These are phyloP conservation scores for Xylariaceae sp. DNA, from an alignment of 2,329 filamentous ascomycete genomes.

Conservation along the genomic window DNA sequence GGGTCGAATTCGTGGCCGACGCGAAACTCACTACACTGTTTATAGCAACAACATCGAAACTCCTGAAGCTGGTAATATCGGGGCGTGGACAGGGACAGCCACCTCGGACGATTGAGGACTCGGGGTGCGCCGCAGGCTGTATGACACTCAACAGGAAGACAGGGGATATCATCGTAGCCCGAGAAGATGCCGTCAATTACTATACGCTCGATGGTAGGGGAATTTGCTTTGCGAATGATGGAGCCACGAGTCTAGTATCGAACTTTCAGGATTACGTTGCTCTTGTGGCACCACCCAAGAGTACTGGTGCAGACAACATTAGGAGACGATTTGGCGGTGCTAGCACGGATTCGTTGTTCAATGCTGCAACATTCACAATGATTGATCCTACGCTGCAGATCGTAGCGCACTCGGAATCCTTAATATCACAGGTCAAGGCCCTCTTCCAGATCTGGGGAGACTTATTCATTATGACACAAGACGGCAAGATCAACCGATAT, in stretches of 20 bases:
- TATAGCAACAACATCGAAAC: constrained; percentile 83
- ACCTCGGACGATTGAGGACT: constrained; percentile 82
- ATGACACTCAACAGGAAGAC: constrained; percentile 81
- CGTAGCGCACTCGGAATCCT: constrained; percentile 80
- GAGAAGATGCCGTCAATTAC: constrained; percentile 93
- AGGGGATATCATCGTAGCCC: constrained; percentile 83
- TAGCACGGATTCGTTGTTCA: constrained; percentile 74
- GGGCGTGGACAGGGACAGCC: constrained; percentile 87
- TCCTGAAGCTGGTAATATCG: constrained; percentile 81
- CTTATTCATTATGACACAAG: constrained; percentile 81
- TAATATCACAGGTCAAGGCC: constrained; percentile 74
- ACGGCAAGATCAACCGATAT: constrained; percentile 90
- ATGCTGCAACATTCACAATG: constrained; percentile 81
- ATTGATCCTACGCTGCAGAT: constrained; percentile 90
- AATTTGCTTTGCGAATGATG: constrained; percentile 86
- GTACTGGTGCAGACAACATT: constrained; percentile 54
- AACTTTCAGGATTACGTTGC: constrained; percentile 83
- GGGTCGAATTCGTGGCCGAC: constrained; percentile 69
- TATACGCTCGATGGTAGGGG: constrained; percentile 83
- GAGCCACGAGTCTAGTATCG: constrained; percentile 76
- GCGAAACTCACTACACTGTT: constrained; percentile 71
- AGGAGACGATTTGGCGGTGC: constrained; percentile 68
- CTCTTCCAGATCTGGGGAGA: constrained; percentile 89
- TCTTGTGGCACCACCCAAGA: constrained; percentile 72
- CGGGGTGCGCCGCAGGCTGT: constrained; percentile 87